Conservation (phyloP, 768 basidiomycete genomes). For the Clathrus columnatus region DNA sequence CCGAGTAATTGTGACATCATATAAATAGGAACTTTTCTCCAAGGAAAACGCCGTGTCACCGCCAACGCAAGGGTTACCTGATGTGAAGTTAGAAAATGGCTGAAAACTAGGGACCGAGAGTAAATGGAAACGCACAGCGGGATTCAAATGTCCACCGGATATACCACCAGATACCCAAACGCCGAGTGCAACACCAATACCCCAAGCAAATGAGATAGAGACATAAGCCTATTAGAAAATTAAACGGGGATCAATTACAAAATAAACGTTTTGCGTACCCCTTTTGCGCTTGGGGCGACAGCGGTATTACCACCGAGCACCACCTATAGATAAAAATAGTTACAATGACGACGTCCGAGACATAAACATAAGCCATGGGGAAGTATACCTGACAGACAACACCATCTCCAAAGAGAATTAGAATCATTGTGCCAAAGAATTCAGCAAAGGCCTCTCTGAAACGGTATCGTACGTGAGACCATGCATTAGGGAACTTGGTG, state of each 20-base stretch:
- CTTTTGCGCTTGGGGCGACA: slow-evolving; percentile 17
- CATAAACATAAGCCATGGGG: not conserved
- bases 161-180: slow-evolving; percentile 60
- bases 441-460: slow-evolving; percentile 21
- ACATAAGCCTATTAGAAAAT: slow-evolving; percentile 31
- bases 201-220: slow-evolving; percentile 50
- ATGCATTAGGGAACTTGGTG: slow-evolving; percentile 1
- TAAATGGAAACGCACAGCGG: slow-evolving; percentile 16
- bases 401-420: slow-evolving; percentile 16
- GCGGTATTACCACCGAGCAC: slow-evolving; percentile 15
- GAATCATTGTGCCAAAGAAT: slow-evolving; percentile 20
- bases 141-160: slow-evolving; percentile 57
- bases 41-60: slow-evolving; percentile 64
- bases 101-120: not conserved
- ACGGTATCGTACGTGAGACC: not conserved
- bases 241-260: not conserved
- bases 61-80: slow-evolving; percentile 66
- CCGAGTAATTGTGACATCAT: slow-evolving; percentile 60
- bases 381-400: slow-evolving; percentile 15
- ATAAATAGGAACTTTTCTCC: slow-evolving; percentile 70
- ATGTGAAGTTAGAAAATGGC: too few relatives aligned
- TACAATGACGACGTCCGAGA: not conserved
- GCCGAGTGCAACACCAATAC: slow-evolving; percentile 50
- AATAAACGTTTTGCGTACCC: slow-evolving; percentile 11
- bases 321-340: not conserved